phyloP scores from a whole-genome alignment of 2,329 filamentous ascomycete species.

The Trichoderma lentiforme region DNA sequence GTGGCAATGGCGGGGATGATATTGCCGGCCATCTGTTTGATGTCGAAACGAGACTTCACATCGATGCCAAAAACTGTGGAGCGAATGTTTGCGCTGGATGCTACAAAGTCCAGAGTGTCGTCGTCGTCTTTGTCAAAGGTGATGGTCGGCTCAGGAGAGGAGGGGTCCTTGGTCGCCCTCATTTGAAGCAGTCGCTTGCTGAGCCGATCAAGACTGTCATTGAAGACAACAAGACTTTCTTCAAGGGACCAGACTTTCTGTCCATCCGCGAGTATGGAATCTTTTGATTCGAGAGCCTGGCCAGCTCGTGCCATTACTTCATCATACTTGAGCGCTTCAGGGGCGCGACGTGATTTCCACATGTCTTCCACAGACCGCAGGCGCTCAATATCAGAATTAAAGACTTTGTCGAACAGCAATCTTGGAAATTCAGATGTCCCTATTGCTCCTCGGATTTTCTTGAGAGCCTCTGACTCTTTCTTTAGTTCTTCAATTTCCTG shows the following conservation, averaged over 20 bases:
- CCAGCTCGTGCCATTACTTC: slow-evolving; percentile 52
- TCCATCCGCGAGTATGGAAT: slow-evolving; percentile 59
- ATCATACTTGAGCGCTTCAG: slow-evolving; percentile 69
- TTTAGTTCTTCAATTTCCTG: slow-evolving; percentile 84
- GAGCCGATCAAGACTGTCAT: slow-evolving; percentile 74
- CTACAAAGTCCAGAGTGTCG: slow-evolving; percentile 92
- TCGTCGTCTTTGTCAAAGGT: slow-evolving; percentile 96
- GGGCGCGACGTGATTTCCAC: slow-evolving; percentile 82
- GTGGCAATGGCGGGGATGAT: slow-evolving; percentile 98
- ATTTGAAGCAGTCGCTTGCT: slow-evolving; percentile 68
- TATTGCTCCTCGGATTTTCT: slow-evolving; percentile 76
- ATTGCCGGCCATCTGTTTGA: slow-evolving; percentile 98
- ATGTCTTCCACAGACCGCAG: slow-evolving; percentile 87
- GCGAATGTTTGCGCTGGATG: slow-evolving; percentile 83
- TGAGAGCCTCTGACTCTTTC: slow-evolving; percentile 78
- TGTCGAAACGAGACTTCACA: slow-evolving; percentile 85
- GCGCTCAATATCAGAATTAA: slow-evolving; percentile 77
- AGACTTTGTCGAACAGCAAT: slow-evolving; percentile 90
- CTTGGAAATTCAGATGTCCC: slow-evolving; percentile 73
- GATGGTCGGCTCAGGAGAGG: slow-evolving; percentile 61
- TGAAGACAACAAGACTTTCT: slow-evolving; percentile 84
- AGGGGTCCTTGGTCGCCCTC: slow-evolving; percentile 47
- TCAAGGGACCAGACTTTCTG: slow-evolving; percentile 77
- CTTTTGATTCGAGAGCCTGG: slow-evolving; percentile 46
- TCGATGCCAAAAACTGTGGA: slow-evolving; percentile 89